These are phyloP conservation scores for Beta macrorhiza DNA, from an alignment of 179 eudicot genomes.

Conservation along the genomic window DNA sequence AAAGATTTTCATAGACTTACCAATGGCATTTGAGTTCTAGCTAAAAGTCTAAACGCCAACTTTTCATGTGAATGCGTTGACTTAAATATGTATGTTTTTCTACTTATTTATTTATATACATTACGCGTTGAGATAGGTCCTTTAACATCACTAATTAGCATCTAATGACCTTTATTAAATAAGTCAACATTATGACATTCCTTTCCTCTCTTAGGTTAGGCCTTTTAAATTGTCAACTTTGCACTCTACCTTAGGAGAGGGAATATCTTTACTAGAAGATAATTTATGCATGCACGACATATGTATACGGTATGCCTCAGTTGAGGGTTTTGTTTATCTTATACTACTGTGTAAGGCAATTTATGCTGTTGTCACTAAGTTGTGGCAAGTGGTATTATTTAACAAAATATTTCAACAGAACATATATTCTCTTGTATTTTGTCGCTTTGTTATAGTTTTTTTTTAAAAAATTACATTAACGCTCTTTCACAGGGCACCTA, in stretches of 20 bases:
- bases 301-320: neutral
- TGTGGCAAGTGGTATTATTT: constrained; percentile 9
- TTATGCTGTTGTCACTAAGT: constrained; percentile 22
- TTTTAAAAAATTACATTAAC: too few species aligned
- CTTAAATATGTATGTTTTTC: constrained; percentile 12
- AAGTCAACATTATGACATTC: constrained; percentile 32
- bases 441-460: neutral
- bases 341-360: neutral
- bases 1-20: too few species aligned
- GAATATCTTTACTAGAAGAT: constrained; percentile 12
- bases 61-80: constrained; percentile 24
- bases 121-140: constrained; percentile 16
- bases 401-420: neutral
- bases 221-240: constrained; percentile 29
- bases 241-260: constrained; percentile 2
- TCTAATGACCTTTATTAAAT: constrained; percentile 22
- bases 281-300: neutral
- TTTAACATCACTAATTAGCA: constrained; percentile 27
- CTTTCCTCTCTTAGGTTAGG: constrained; percentile 16
- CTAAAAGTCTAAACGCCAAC: constrained; percentile 10
- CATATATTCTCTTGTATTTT: neutral
- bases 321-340: constrained; percentile 5
- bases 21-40: neutral
- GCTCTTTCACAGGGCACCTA: too few species aligned
- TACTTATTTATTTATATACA: neutral